phyloP scores from a whole-genome alignment of 2,329 filamentous ascomycete species.

The Stemphylium vesicarium region DNA sequence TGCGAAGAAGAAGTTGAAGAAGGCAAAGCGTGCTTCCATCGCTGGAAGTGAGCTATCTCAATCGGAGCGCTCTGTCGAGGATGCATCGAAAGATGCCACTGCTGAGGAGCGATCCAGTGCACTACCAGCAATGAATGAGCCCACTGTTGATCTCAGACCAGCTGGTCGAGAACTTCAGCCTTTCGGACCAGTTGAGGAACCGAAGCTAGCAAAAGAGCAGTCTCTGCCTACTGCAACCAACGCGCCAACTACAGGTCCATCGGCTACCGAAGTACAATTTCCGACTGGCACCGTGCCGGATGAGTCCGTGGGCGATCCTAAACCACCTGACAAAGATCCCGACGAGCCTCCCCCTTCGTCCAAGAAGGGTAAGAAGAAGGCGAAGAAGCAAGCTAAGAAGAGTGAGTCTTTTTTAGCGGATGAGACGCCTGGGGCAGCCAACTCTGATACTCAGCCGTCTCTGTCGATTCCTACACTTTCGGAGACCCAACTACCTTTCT shows the following conservation, averaged over 20 bases:
- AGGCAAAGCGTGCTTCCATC: conserved; percentile 31
- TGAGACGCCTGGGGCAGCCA: conserved; percentile 43
- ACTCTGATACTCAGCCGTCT: conserved; percentile 42
- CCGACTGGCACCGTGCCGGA: neutral
- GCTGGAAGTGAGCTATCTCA: conserved; percentile 19
- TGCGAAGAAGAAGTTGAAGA: conserved; percentile 40
- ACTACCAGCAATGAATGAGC: neutral
- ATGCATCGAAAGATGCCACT: conserved; percentile 3
- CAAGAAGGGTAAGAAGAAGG: conserved; percentile 37
- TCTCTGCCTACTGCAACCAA: neutral
- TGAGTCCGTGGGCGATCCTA: conserved; percentile 3
- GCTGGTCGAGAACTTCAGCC: neutral
- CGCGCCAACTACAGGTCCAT: neutral
- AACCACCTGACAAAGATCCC: conserved; percentile 14
- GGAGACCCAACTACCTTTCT: conserved; percentile 38
- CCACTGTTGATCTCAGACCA: neutral
- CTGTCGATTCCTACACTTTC: conserved; percentile 35
- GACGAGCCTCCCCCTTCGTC: conserved; percentile 13
- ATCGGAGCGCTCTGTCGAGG: conserved; percentile 18
- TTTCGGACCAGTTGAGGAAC: neutral
- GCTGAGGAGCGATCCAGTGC: conserved; percentile 2
- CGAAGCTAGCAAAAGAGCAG: conserved; percentile 8
- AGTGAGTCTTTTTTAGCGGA: conserved; percentile 41
- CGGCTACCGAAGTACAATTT: conserved; percentile 2
- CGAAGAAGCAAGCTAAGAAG: conserved; percentile 31